These are phyloP conservation scores for Yamadazyma kitorensis DNA, from an alignment of 805 yeast genomes.

Conservation along the genomic window DNA sequence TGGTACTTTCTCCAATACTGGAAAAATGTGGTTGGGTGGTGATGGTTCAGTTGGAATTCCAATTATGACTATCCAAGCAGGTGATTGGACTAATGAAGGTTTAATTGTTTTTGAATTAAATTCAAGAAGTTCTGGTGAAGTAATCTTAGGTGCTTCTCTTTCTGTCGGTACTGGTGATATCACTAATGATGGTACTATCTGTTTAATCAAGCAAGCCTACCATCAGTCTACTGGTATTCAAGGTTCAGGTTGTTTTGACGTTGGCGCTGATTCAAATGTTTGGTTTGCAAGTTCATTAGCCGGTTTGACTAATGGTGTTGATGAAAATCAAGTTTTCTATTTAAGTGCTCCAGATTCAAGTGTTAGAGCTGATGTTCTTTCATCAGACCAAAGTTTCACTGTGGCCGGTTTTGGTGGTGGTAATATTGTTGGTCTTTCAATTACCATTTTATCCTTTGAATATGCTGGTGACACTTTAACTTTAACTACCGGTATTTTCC, in stretches of 20 bases:
- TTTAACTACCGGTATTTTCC: slow-evolving; percentile 1
- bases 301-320: slow-evolving; percentile 4
- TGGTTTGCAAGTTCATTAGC: slow-evolving; percentile 6
- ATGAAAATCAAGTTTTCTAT: slow-evolving; percentile 14
- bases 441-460: neutral
- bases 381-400: slow-evolving; percentile 7
- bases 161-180: slow-evolving; percentile 5
- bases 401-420: slow-evolving; percentile 21
- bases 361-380: slow-evolving; percentile 7
- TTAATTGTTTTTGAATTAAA: slow-evolving; percentile 17
- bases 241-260: slow-evolving; percentile 29
- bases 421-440: slow-evolving; percentile 11
- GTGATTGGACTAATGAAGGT: slow-evolving; percentile 17
- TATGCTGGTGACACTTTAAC: slow-evolving; percentile 9
- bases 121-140: slow-evolving; percentile 15
- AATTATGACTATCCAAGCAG: slow-evolving; percentile 5
- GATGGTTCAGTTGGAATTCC: slow-evolving; percentile 12
- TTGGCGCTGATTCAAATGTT: slow-evolving; percentile 13
- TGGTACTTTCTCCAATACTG: slow-evolving; percentile 15
- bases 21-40: slow-evolving; percentile 17
- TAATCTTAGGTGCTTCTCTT: slow-evolving; percentile 12
- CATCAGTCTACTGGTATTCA: slow-evolving; percentile 19
- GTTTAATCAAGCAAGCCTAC: slow-evolving; percentile 22
- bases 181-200: slow-evolving; percentile 22
- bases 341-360: slow-evolving; percentile 12